Evolutionary conservation across 495 filamentous ascomycete genomes (phyloP).

Genomic region (Aspergillus sclerotioniger): DNA sequence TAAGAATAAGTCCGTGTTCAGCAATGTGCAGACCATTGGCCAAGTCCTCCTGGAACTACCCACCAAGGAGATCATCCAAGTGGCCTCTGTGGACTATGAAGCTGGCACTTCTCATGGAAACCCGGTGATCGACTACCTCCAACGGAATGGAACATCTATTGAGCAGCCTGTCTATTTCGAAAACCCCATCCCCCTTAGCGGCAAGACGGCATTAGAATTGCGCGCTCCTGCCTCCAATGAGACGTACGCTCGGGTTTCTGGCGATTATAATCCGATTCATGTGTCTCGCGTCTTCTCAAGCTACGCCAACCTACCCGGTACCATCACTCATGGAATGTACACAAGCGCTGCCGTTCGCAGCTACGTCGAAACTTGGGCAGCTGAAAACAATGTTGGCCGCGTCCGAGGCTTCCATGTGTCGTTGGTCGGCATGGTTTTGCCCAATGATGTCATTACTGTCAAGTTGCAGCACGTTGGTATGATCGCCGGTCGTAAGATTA

Average conservation of each 20-base stretch:
- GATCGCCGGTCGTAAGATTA: slow-evolving; percentile 97
- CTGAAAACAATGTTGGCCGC: slow-evolving; percentile 96
- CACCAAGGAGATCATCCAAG: slow-evolving; percentile 96
- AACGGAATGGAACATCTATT: slow-evolving; percentile 87
- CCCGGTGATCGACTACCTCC: slow-evolving; percentile 92
- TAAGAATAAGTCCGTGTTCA: slow-evolving; percentile 93
- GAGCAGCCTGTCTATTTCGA: slow-evolving; percentile 98
- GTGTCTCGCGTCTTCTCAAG: slow-evolving; percentile 93
- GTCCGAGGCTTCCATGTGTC: slow-evolving; percentile 95
- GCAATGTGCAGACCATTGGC: slow-evolving; percentile 86
- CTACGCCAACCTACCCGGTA: slow-evolving; percentile 92
- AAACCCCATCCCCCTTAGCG: slow-evolving; percentile 91
- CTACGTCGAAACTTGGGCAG: slow-evolving; percentile 98
- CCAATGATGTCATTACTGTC: slow-evolving; percentile 90
- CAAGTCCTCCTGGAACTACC: slow-evolving; percentile 92
- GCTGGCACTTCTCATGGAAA: slow-evolving; percentile 89
- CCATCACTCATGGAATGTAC: slow-evolving; percentile 99
- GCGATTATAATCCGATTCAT: slow-evolving; percentile 98
- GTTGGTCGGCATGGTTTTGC: slow-evolving; percentile 95
- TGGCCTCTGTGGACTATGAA: slow-evolving; percentile 92
- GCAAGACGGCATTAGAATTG: slow-evolving; percentile 81
- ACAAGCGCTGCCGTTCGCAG: slow-evolving; percentile 95
- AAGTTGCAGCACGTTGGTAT: slow-evolving; percentile 96
- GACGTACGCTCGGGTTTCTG: slow-evolving; percentile 94
- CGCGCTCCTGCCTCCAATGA: slow-evolving; percentile 96